Evolutionary conservation across 2,329 filamentous ascomycete species (phyloP), one percentile per base, ranked within the genome.

Genomic region (Verticillium albo-atrum): DNA sequence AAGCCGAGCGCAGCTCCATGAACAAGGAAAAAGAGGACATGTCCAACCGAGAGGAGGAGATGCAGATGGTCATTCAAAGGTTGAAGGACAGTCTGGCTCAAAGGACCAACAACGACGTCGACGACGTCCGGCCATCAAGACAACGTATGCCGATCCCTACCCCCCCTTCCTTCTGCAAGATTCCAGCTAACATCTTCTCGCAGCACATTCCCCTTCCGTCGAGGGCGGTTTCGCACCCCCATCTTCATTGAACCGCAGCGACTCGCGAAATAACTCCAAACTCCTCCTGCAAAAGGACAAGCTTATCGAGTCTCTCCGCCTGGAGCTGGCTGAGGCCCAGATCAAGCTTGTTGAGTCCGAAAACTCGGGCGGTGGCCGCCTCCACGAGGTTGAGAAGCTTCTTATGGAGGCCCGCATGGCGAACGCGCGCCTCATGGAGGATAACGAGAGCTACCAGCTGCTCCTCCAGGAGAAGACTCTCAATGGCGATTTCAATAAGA

Each of bases 401-500:
- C 84, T 98, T 57, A 87, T 97, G 76, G 94, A 98, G 71, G 89
- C 92, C 42, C 91, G 93, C 68, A 95, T 98, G 89, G 90, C 92
- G 66, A 99, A 98, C 71, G 95, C 95, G 60, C 87, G 93, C 53
- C 80, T 99, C 63, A 95, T 97, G 90, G 95, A 99, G 76, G 95
- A 99, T 75, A 98, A 98, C 69, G 95, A 99, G 76, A 96, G 92
- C 76, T 99, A 97, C 75, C 94, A 98, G 75, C 84, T 98, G 37
- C 86, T 99, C 20, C 86, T 99, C 26, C 92, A 92, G 70, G 93
- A 98, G 74, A 94, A 92, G 81, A 98, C 95, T 1, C 83, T 99
- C 60, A 97, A 96, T 71, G 95, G 95, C 30, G 94, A 98, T 71
- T 94, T 97, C 71, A 84, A 85, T 68, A 92, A 89, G 70, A 89